phyloP scores from a whole-genome alignment of 75 land plant genomes.

The Chamaecyparis obtusa region DNA sequence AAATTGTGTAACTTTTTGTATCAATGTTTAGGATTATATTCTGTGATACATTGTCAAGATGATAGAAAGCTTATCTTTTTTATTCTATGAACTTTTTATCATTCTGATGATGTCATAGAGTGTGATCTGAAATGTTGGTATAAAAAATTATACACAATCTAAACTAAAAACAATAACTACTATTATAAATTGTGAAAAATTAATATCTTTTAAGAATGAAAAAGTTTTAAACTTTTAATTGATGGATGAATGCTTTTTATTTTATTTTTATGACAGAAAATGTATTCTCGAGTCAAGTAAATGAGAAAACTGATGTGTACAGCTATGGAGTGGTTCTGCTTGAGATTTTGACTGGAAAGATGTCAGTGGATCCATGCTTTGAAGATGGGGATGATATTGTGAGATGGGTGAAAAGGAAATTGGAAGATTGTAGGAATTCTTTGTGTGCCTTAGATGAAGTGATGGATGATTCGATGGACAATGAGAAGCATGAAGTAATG shows the following conservation, averaged over 20 bases:
- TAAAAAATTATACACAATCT: too few relatives aligned
- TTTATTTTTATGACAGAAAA: slow-evolving; percentile 28
- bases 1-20: too few relatives aligned
- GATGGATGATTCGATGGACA: slow-evolving; percentile 17
- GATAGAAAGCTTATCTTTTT: too few relatives aligned
- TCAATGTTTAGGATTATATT: too few relatives aligned
- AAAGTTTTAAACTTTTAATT: neutral
- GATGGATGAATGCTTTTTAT: too few relatives aligned
- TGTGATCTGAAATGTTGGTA: too few relatives aligned
- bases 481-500: slow-evolving; percentile 27
- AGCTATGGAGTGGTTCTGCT: slow-evolving; percentile 55
- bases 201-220: too few relatives aligned
- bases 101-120: too few relatives aligned
- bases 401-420: slow-evolving; percentile 24
- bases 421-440: slow-evolving; percentile 15
- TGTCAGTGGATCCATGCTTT: slow-evolving; percentile 38
- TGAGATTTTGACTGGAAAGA: slow-evolving; percentile 51
- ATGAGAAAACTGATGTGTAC: slow-evolving; percentile 51
- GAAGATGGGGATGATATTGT: slow-evolving; percentile 48
- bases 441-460: slow-evolving; percentile 30
- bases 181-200: too few relatives aligned
- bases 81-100: too few relatives aligned
- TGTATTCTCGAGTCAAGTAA: slow-evolving; percentile 24
- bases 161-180: too few relatives aligned
- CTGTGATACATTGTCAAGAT: too few relatives aligned